Conservation (phyloP, 345 rosid genomes). For the Eucalyptus globulus region DNA sequence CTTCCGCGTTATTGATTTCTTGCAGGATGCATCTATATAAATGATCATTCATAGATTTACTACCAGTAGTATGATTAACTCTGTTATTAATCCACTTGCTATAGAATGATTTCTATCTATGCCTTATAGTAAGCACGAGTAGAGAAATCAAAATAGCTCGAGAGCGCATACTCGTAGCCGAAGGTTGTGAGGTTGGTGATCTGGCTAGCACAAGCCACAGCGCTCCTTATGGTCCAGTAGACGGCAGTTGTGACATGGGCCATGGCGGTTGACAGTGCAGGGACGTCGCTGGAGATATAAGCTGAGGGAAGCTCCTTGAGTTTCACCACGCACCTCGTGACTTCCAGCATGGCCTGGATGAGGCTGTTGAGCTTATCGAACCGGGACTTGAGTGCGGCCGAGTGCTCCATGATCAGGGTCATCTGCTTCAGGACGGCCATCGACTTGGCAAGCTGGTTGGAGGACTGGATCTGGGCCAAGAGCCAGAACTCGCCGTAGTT, state of each 20-base stretch:
- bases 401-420: conserved; percentile 37
- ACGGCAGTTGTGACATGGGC: conserved; percentile 56
- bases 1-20: not conserved
- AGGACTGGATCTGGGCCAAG: conserved; percentile 46
- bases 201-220: conserved; percentile 51
- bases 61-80: not conserved
- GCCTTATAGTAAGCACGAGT: not conserved
- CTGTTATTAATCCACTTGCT: not conserved
- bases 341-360: conserved; percentile 51
- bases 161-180: conserved; percentile 38
- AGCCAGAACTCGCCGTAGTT: conserved; percentile 81
- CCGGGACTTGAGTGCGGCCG: conserved; percentile 32
- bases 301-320: conserved; percentile 46
- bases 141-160: not conserved
- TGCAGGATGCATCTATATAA: not conserved
- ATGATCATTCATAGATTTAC: not conserved
- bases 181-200: conserved; percentile 42
- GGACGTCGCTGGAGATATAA: conserved; percentile 28
- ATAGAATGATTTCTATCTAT: not conserved
- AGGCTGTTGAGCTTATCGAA: conserved; percentile 39
- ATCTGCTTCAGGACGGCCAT: conserved; percentile 76
- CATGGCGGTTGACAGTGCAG: conserved; percentile 21
- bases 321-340: conserved; percentile 39
- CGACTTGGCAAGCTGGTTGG: conserved; percentile 69
- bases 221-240: conserved; percentile 70